A percentile compares a stretch with the other conserved stretches of the same genome.
phyloP scores from a whole-genome alignment of 192 early-diverging fungal species.

The Chytriomyces sp. region DNA sequence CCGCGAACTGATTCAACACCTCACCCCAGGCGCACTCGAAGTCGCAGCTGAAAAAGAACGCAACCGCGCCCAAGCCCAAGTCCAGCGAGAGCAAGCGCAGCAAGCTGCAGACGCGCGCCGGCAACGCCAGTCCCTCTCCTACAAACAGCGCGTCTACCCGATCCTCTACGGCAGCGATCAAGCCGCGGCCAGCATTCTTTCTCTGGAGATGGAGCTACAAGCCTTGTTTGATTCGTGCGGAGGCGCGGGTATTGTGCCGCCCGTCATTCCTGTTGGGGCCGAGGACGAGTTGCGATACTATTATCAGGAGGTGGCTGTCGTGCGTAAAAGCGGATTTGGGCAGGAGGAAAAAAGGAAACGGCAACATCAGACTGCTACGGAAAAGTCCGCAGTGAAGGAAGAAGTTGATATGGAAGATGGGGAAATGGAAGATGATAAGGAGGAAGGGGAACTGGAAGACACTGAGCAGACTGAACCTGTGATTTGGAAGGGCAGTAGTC shows the following conservation, averaged over 20 bases:
- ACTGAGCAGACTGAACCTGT: not conserved
- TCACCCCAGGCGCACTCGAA: not conserved
- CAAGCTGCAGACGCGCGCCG: not conserved
- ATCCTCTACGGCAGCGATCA: conserved; percentile 2
- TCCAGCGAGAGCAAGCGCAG: not conserved
- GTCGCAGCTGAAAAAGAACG: not conserved
- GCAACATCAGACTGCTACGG: not conserved
- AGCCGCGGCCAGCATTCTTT: conserved; percentile 5
- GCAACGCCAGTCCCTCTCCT: not conserved
- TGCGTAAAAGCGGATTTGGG: not conserved
- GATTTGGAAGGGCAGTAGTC: not conserved
- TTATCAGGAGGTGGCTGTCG: not conserved
- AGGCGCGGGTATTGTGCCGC: conserved; percentile 17
- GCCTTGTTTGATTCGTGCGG: conserved; percentile 14
- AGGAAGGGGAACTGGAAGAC: conserved; percentile 15
- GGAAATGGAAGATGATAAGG: conserved; percentile 9
- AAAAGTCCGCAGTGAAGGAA: not conserved
- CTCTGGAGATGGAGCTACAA: conserved; percentile 14
- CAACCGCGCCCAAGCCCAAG: not conserved
- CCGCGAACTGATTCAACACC: not conserved
- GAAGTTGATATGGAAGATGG: not conserved
- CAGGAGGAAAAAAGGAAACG: not conserved
- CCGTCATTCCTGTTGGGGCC: conserved; percentile 13
- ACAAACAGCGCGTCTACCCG: conserved; percentile 23
- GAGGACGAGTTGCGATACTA: not conserved